These are phyloP conservation scores for Auricularia heimuer DNA, from an alignment of 768 basidiomycete species.

Conservation along the genomic window DNA sequence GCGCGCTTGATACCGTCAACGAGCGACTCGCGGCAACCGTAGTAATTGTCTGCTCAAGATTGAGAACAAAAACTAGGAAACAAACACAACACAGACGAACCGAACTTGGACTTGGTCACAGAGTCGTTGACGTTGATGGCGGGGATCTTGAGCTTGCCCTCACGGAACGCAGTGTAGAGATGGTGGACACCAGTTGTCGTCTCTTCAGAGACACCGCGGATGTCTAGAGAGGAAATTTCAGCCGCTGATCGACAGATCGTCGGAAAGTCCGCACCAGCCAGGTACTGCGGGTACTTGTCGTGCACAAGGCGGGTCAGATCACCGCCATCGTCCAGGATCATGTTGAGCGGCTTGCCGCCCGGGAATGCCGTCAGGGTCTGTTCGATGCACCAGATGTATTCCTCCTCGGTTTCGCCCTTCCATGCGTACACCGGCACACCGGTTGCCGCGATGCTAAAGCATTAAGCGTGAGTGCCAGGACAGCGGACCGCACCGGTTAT, in stretches of 20 bases:
- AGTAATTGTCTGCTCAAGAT: conserved; percentile 62
- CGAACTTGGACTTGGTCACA: conserved; percentile 98
- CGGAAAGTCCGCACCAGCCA: conserved; percentile 41
- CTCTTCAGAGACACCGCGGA: conserved; percentile 95
- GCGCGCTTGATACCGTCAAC: conserved; percentile 99
- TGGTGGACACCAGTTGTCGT: conserved; percentile 99
- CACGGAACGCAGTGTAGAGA: conserved; percentile 95
- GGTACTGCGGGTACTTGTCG: conserved; percentile 89
- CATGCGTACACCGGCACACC: conserved; percentile 98
- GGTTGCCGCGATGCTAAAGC: conserved; percentile 81
- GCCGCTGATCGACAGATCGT: neutral
- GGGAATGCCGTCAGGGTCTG: conserved; percentile 88
- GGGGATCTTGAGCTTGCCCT: conserved; percentile 91
- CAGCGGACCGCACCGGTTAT: neutral
- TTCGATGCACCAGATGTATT: conserved; percentile 97
- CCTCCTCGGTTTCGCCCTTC: conserved; percentile 99
- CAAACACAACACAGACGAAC: conserved; percentile 4
- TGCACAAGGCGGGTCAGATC: conserved; percentile 93
- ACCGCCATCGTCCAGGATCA: conserved; percentile 99
- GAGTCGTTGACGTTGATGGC: conserved; percentile 99
- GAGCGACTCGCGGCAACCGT: conserved; percentile 98
- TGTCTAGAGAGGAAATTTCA: conserved; percentile 35
- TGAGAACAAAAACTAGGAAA: neutral
- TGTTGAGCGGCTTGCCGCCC: conserved; percentile 76
- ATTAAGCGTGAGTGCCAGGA: neutral